Base-by-base conservation (phyloP, 208 protist genomes). In the Acanthamoeba culbertsoni region DNA sequence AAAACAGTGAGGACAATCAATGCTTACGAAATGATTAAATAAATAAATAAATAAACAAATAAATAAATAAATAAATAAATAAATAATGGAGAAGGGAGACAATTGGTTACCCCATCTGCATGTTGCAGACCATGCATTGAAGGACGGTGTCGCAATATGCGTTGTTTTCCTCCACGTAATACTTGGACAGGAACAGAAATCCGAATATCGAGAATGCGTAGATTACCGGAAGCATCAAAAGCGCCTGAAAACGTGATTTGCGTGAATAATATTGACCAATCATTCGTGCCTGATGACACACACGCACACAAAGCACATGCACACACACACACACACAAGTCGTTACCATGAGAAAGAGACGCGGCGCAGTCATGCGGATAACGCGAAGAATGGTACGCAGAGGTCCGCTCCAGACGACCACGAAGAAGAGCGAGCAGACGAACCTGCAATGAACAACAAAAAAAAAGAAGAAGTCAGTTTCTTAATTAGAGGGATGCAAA, bases 81-180 rank as follows among this genome's bases (percentile, higher is more conserved):
- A 86, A 28, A 55, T 40, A 55, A 35, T 37, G 7, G n/a, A 55
- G 7, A 45, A 51, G 48, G 31, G n/a, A 86, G n/a, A 45, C 57
- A 26, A 77, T 20, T 51, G n/a, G 35, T 4, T 79, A 92, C 88
- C 88, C 88, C 57, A 92, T 63, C 33, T 92, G 88, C 48, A 92
- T 59, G 88, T 92, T 92, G 57, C 45, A 55, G 14, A 92, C 28
- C 88, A 92, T 79, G 63, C 88, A 92, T 45, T 92, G 42, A 2
- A 73, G 48, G 28, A 92, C 88, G 48, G 88, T 92, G 35, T 92
- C 88, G 45, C 88, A 92, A 45, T 92, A 82, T 26, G 55, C 88
- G 65, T 92, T 92, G 63, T 82, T 73, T 18, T 73, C 57, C 7
- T 26, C 31, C n/a, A 33, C 33, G 63, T 92, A 92, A 62, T 79